phyloP scores from a whole-genome alignment of 345 rosid genomes.

The Dovyalis caffra region DNA sequence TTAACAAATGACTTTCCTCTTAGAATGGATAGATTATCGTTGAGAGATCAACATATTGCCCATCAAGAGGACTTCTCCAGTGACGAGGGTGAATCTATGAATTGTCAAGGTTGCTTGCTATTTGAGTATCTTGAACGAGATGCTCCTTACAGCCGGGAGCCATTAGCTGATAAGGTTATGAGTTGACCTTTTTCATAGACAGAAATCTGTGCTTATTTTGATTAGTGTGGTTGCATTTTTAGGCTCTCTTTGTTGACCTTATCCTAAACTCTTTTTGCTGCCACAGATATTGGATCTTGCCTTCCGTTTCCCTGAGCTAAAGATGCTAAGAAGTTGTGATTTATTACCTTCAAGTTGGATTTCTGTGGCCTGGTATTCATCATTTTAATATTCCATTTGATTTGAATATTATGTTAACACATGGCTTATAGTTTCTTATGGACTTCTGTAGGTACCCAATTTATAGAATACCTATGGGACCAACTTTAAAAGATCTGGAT shows the following conservation, averaged over 20 bases:
- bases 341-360: slow-evolving; percentile 29
- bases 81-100: slow-evolving; percentile 25
- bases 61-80: slow-evolving; percentile 23
- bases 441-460: slow-evolving; percentile 32
- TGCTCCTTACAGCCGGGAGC: slow-evolving; percentile 32
- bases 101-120: slow-evolving; percentile 17
- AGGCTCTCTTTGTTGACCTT: neutral
- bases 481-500: slow-evolving; percentile 33
- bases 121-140: slow-evolving; percentile 31
- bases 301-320: slow-evolving; percentile 24
- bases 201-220: neutral
- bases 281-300: slow-evolving; percentile 26
- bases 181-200: neutral
- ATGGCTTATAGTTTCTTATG: slow-evolving; percentile 6
- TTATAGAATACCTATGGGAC: slow-evolving; percentile 33
- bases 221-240: neutral
- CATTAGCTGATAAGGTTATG: slow-evolving; percentile 31
- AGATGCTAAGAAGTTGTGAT: slow-evolving; percentile 27
- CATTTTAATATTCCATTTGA: neutral
- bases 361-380: slow-evolving; percentile 34
- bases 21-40: slow-evolving; percentile 24
- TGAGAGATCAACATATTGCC: slow-evolving; percentile 11
- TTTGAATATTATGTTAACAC: neutral
- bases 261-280: neutral
- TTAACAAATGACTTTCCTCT: slow-evolving; percentile 17